Base-by-base conservation (phyloP, 768 basidiomycete genomes). In the Boletellus emodensis region DNA sequence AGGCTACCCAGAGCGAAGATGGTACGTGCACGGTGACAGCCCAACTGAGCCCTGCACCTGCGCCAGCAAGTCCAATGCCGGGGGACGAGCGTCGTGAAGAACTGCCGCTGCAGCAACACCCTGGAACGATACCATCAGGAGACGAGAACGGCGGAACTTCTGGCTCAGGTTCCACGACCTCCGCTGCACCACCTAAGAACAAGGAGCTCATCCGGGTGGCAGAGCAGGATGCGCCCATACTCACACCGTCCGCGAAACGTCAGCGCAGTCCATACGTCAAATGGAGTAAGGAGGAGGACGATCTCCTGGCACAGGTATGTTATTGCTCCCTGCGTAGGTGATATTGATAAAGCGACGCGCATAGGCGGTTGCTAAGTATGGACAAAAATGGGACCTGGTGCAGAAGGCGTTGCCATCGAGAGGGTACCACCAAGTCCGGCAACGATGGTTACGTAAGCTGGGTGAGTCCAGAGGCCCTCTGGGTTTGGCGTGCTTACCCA, bases 231-330 rank as follows among this genome's bases (percentile, higher is more conserved):
- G 20, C 4, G 4, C 7, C 37, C 7, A 18, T 12, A n/a, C 15
- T 33, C 6, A 61, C 59, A 15, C 61, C 59, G 20, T 54, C 68
- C n/a, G 55, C 48, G 14, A 71, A 66, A 46, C 62, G 72, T 42
- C 66, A 65, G 38, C 60, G 71, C 30, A 74, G 70, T 49, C 71
- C 73, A 9, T 75, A 75, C 46, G 58, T 71, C 43, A 73, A 73
- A 43, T 73, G 73, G 72, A 74, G 63, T 20, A 73, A 68, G 45
- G 72, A 73, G 48, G 73, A 73, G 44, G 73, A 73, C 35, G 72
- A 72, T 18, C 59, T 73, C 2, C 60, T 75, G 15, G 62, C 70
- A 6, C 69, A 73, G 57, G 73, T 72, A 44, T 8, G 61, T 48
- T 22, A 3, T 45, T 34, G 4, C 38, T 33, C 2, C 3, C 6